These are phyloP conservation scores for Chlamydomonas asymmetrica DNA, from an alignment of 139 green algal species.

Conservation along the genomic window DNA sequence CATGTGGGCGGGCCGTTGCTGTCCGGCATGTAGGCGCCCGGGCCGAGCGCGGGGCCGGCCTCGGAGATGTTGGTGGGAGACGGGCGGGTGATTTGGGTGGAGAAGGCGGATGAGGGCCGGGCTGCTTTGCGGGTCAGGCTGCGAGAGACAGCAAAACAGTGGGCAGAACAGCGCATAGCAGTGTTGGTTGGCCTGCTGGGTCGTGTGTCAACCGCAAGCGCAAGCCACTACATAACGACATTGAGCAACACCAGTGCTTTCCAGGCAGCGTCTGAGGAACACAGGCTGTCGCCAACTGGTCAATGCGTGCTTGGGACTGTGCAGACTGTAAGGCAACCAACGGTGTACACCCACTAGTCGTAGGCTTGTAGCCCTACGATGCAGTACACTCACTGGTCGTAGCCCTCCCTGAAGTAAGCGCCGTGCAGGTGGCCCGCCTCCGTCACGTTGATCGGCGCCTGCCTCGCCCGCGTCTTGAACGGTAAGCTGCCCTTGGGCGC, in stretches of 20 bases:
- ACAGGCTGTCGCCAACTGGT: background rate
- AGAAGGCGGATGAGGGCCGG: slow-evolving; percentile 13
- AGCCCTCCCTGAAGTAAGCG: slow-evolving; percentile 13
- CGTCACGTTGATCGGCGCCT: background rate
- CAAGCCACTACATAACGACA: too few relatives aligned
- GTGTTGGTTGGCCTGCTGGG: background rate
- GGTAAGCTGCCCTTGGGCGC: background rate
- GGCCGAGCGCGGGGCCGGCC: slow-evolving; percentile 10
- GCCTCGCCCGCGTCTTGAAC: slow-evolving; percentile 5
- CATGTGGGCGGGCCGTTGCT: background rate
- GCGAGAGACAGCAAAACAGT: background rate
- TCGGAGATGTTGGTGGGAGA: background rate
- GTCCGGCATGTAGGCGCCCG: background rate
- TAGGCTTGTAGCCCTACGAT: background rate
- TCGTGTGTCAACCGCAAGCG: too few relatives aligned
- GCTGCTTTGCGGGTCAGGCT: background rate
- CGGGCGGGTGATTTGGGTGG: background rate
- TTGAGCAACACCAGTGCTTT: background rate
- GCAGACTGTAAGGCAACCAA: background rate
- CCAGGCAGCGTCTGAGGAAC: background rate
- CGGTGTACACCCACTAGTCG: slow-evolving; percentile 6
- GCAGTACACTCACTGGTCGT: slow-evolving; percentile 14
- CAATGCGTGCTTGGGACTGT: background rate
- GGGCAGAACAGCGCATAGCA: background rate
- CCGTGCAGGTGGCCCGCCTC: slow-evolving; percentile 5